Conservation (phyloP, 306 rosid species). For the Psophocarpus tetragonolobus region DNA sequence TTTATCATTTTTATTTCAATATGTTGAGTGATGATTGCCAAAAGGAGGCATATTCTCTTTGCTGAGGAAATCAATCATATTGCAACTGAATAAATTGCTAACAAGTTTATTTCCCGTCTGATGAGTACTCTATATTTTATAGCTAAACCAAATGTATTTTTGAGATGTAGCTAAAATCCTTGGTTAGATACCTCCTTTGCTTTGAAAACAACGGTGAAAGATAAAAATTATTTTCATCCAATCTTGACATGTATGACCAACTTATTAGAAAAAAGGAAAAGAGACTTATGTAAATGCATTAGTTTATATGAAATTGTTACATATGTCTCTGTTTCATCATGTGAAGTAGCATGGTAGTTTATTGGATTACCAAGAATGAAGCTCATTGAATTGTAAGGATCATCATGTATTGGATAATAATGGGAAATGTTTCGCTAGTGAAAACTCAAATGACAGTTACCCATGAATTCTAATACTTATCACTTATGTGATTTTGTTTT, state of each 20-base stretch:
- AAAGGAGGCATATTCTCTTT: not conserved
- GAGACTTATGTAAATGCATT: not conserved
- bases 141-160: not conserved
- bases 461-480: conserved; percentile 40
- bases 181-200: conserved; percentile 9
- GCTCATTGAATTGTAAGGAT: not conserved
- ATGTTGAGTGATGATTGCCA: conserved; percentile 1
- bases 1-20: not conserved
- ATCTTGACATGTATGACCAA: not conserved
- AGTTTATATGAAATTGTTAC: conserved; percentile 6
- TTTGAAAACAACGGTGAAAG: not conserved
- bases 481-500: conserved; percentile 7
- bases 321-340: conserved; percentile 17
- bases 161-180: not conserved
- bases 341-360: conserved; percentile 16
- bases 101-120: not conserved
- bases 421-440: not conserved
- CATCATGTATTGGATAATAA: not conserved
- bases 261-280: not conserved
- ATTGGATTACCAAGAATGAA: conserved; percentile 15
- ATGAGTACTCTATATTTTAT: conserved; percentile 13
- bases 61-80: conserved; percentile 7
- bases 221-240: not conserved
- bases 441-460: not conserved
- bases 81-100: not conserved